A percentile compares a stretch with the other conserved stretches of the same genome.
Evolutionary conservation across 2,329 filamentous ascomycete genomes (phyloP).

Genomic region (Colletotrichum eremochloae): DNA sequence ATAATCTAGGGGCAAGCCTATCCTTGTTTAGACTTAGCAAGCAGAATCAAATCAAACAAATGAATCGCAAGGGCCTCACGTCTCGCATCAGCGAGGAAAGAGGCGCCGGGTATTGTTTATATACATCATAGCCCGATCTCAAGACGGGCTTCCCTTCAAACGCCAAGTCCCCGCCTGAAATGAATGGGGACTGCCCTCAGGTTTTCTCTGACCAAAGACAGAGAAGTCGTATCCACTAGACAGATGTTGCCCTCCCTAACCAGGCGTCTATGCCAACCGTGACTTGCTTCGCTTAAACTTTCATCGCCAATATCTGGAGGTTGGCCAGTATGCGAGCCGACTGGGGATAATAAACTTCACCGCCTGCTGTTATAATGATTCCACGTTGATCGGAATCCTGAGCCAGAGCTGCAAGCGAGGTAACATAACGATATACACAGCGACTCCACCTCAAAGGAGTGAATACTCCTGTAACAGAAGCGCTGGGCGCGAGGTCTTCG

Average conservation of each 20-base stretch:
- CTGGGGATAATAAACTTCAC: neutral
- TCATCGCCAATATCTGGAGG: constrained; percentile 1
- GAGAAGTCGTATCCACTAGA: neutral
- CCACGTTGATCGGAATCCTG: neutral
- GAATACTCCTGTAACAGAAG: neutral
- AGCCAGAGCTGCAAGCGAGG: neutral
- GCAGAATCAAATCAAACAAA: constrained; percentile 15
- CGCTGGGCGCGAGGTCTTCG: constrained; percentile 3
- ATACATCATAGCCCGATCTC: constrained; percentile 18
- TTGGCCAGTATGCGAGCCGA: neutral
- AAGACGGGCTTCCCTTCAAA: constrained; percentile 12
- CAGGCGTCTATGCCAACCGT: constrained; percentile 9
- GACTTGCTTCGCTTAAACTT: constrained; percentile 5
- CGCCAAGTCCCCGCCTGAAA: constrained; percentile 14
- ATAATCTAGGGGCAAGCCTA: neutral
- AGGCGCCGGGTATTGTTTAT: constrained; percentile 42
- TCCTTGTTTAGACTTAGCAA: neutral
- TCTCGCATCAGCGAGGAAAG: constrained; percentile 40
- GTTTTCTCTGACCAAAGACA: constrained; percentile 21
- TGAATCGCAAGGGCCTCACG: constrained; percentile 40
- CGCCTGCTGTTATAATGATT: neutral
- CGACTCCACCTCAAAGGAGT: neutral
- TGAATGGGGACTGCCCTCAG: constrained; percentile 9
- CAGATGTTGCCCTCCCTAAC: neutral
- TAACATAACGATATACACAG: neutral